These are phyloP conservation scores for Tinospora cordifolia DNA, from an alignment of 164 flowering plant species.

Conservation along the genomic window DNA sequence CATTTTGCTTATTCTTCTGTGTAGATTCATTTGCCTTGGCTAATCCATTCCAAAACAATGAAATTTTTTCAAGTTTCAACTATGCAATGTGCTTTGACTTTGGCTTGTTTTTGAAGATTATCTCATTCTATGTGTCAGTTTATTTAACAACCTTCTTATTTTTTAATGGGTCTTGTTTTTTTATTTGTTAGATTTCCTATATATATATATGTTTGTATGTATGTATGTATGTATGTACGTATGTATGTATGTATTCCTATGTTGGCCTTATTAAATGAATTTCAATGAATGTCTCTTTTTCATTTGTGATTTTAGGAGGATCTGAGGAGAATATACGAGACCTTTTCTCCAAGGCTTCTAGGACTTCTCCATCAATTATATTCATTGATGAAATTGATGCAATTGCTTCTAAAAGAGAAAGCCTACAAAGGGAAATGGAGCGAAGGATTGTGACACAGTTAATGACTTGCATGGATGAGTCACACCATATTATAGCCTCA, in stretches of 20 bases:
- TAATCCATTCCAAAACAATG: too few species aligned
- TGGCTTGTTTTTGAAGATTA: too few species aligned
- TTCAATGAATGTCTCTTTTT: background rate
- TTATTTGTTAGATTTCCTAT: background rate
- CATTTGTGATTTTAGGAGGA: conserved; percentile 43
- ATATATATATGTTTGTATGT: too few species aligned
- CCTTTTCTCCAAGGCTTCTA: conserved; percentile 79
- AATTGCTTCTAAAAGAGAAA: conserved; percentile 87
- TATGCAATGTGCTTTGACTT: too few species aligned
- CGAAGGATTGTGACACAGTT: conserved; percentile 83
- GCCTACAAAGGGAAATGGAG: conserved; percentile 83
- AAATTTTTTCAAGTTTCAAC: too few species aligned
- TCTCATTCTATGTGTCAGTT: too few species aligned
- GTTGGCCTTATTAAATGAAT: background rate
- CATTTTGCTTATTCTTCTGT: too few species aligned
- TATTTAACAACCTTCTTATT: too few species aligned
- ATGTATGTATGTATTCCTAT: too few species aligned
- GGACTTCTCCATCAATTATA: conserved; percentile 88
- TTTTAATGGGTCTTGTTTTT: too few species aligned
- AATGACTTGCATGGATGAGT: conserved; percentile 92
- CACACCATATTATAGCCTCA: conserved; percentile 30
- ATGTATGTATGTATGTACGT: too few species aligned
- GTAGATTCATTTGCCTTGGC: too few species aligned
- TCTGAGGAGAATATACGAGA: conserved; percentile 88
- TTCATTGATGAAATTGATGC: conserved; percentile 99